phyloP scores from a whole-genome alignment of 2,329 filamentous ascomycete species.

The Lasiodiplodia gonubiensis region DNA sequence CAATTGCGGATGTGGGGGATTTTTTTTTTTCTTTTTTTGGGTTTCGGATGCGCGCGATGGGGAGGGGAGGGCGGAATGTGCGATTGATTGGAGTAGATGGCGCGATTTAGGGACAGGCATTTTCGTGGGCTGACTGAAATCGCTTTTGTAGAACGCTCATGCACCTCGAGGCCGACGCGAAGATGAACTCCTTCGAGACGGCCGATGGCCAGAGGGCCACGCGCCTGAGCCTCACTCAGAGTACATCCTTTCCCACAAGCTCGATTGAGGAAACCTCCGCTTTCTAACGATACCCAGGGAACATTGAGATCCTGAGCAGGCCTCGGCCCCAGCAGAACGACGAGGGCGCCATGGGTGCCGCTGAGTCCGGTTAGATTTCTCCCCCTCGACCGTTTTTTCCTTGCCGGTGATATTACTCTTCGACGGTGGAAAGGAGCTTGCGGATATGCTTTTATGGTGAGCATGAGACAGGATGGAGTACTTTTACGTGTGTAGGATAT shows the following conservation, averaged over 20 bases:
- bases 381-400: neutral
- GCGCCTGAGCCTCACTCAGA: conserved; percentile 74
- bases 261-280: neutral
- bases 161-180: conserved; percentile 82
- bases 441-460: neutral
- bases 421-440: neutral
- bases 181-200: conserved; percentile 70
- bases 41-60: too few relatives aligned
- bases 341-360: neutral
- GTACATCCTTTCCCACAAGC: conserved; percentile 61
- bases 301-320: conserved; percentile 56
- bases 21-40: conserved; percentile 21
- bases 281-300: conserved; percentile 43
- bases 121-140: neutral
- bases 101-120: too few relatives aligned
- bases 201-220: conserved; percentile 71
- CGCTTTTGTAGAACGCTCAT: conserved; percentile 69
- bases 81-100: neutral
- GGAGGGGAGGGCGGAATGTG: too few relatives aligned
- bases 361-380: neutral
- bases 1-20: too few relatives aligned
- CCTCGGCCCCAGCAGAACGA: conserved; percentile 31
- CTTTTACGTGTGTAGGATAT: neutral
- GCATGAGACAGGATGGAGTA: neutral
- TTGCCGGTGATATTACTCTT: neutral